phyloP scores from a whole-genome alignment of 805 yeast genomes.

The Metschnikowia borealis region DNA sequence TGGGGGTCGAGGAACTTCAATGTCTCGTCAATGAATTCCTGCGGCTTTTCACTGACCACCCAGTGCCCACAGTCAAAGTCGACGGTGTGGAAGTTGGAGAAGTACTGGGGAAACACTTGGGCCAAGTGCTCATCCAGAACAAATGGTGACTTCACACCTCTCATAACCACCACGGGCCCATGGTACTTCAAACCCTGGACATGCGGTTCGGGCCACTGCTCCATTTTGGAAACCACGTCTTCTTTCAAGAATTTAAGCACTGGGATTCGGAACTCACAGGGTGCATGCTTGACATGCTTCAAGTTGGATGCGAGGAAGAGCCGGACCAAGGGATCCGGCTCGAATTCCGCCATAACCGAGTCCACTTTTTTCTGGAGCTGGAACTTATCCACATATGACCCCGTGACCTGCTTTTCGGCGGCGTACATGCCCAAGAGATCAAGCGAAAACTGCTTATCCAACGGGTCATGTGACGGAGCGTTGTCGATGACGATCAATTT shows the following conservation, averaged over 20 bases:
- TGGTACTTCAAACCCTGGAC: constrained; percentile 19
- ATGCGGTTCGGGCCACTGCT: constrained; percentile 13
- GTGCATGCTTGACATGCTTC: constrained; percentile 10
- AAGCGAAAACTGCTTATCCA: constrained; percentile 31
- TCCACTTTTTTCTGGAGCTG: constrained; percentile 17
- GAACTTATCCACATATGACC: neutral
- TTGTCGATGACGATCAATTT: constrained; percentile 48
- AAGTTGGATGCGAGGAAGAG: constrained; percentile 39
- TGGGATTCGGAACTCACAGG: constrained; percentile 13
- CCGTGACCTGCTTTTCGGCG: constrained; percentile 24
- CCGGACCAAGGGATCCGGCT: constrained; percentile 25
- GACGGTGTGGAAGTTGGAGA: constrained; percentile 17
- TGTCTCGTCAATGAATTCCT: constrained; percentile 20
- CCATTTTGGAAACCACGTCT: constrained; percentile 11
- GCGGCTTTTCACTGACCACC: constrained; percentile 39
- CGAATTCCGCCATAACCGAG: constrained; percentile 21
- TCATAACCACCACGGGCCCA: constrained; percentile 41
- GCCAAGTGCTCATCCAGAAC: constrained; percentile 28
- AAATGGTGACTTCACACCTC: constrained; percentile 41
- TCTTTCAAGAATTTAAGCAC: constrained; percentile 15
- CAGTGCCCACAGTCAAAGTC: constrained; percentile 35
- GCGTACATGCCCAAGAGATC: constrained; percentile 39
- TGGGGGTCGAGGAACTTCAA: constrained; percentile 6
- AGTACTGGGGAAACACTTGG: constrained; percentile 23
- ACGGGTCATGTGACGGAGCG: constrained; percentile 37